Evolutionary conservation across 129 eudicot genomes (phyloP), one percentile per base, ranked within the genome.

Genomic region (Flaveria linearis): DNA sequence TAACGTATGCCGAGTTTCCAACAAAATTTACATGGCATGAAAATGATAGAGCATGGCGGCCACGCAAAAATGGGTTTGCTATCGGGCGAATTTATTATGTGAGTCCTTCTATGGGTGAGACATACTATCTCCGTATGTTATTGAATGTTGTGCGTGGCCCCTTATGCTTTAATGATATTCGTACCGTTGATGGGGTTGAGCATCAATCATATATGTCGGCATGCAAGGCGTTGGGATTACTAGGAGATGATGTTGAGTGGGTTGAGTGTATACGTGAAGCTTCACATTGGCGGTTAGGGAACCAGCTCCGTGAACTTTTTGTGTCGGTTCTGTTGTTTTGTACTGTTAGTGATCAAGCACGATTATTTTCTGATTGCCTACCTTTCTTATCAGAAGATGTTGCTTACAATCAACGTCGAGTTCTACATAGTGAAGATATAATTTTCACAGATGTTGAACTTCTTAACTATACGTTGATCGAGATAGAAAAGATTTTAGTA

Each of bases 1-100:
- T 74, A 23, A 74, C 78, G 0, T 58, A 74, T 61, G 5, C 9
- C 2, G 45, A 73, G 41, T 73, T 1, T 14, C 77, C 78, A 12
- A 41, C 56, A 0, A 5, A 2, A 9, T 73, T 73, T 23, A 62
- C 28, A 20, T 74, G 57, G 70, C 70, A 74, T 43, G 78, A 13
- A 13, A 4, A 23, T 0, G 45, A 12, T 1, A 53, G 20, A 3
- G 17, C 1, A 52, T 72, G 76, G 66, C 18, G 11, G 76, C 76
- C 67, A 36, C 39, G 52, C 0, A 39, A 18, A n/a, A 11, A 6
- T 13, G 25, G 43, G 16, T 11, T 22, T 0, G 4, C 7, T 33
- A 36, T 36, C 0, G 77, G 77, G 4, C 53, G 77, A 1, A 55
- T 55, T 2, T 50, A 50, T 7, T 50, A 2, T 3, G 1, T 50